Evolutionary conservation across 345 rosid genomes (phyloP).

Genomic region (Eucalyptus leucophloia): DNA sequence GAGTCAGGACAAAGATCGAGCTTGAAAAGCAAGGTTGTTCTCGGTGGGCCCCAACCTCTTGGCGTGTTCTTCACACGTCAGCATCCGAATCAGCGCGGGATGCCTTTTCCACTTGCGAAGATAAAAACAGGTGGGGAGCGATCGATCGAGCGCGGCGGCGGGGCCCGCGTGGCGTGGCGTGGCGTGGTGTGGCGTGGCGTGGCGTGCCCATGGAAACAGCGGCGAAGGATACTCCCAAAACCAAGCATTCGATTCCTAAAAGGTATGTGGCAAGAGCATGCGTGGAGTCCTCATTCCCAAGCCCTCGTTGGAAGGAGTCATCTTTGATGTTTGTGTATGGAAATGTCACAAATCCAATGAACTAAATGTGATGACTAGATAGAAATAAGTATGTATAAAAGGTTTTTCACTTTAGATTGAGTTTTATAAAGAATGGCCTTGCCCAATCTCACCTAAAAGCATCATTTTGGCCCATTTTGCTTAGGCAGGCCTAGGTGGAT

Average conservation of each 20-base stretch:
- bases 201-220: not conserved
- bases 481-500: not conserved
- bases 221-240: not conserved
- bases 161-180: not conserved
- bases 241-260: not conserved
- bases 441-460: not conserved
- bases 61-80: not conserved
- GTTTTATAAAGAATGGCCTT: not conserved
- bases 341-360: not conserved
- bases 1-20: not conserved
- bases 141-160: not conserved
- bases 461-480: not conserved
- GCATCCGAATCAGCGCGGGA: not conserved
- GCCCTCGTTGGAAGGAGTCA: no score
- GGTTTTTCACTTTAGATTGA: rapidly evolving
- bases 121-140: not conserved
- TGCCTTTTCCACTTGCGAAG: not conserved
- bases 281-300: no score
- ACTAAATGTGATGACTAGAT: not conserved
- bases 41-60: not conserved
- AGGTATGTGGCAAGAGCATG: no score
- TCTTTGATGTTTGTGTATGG: no score
- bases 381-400: not conserved
- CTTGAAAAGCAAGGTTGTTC: not conserved
- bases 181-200: not conserved